A percentile compares a stretch with the other conserved stretches of the same genome.
These are phyloP conservation scores for Ganoderma multipileum DNA, from an alignment of 1,284 basidiomycete genomes.

Conservation along the genomic window DNA sequence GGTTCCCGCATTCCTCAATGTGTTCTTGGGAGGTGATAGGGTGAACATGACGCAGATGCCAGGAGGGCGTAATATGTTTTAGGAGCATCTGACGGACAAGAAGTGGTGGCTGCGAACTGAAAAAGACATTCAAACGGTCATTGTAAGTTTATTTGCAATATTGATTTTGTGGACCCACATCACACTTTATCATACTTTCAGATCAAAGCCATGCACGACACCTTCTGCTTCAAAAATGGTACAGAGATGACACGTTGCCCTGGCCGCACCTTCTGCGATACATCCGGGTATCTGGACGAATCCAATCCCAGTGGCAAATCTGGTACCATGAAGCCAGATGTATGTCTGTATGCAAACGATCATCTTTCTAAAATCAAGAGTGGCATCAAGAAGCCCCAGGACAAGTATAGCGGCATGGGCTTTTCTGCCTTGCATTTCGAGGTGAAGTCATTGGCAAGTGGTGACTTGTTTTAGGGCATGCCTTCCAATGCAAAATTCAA, in stretches of 20 bases:
- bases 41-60: neutral
- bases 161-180: no score
- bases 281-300: neutral
- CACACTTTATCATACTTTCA: neutral
- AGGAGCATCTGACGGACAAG: neutral
- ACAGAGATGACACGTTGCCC: slow-evolving; percentile 11
- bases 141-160: neutral
- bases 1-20: neutral
- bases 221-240: neutral
- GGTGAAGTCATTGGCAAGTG: neutral
- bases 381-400: neutral
- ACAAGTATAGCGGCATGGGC: slow-evolving; percentile 7
- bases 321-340: slow-evolving; percentile 10
- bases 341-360: slow-evolving; percentile 9
- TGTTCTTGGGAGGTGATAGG: neutral
- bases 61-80: no score
- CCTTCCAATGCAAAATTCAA: neutral
- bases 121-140: neutral
- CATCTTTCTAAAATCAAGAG: neutral
- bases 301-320: neutral
- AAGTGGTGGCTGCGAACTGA: neutral
- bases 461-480: slow-evolving; percentile 9
- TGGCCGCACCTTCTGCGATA: slow-evolving; percentile 14
- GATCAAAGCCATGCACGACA: neutral
- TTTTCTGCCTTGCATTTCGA: slow-evolving; percentile 14